A percentile compares a stretch with the other conserved stretches of the same genome.
These are phyloP conservation scores for Kurtzmaniella fragi DNA, from an alignment of 805 yeast genomes.

Conservation along the genomic window DNA sequence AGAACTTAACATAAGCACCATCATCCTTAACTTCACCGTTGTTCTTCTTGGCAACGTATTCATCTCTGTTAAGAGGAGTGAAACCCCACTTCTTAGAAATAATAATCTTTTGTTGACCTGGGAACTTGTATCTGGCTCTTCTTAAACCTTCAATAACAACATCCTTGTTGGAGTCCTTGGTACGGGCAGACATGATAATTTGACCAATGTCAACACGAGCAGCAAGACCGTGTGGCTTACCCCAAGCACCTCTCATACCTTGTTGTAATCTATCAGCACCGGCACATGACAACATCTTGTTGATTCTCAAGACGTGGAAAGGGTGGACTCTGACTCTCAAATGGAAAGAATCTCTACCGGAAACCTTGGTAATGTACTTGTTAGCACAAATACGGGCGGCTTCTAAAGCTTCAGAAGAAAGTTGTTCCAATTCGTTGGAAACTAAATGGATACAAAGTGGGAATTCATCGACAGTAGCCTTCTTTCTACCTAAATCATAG, in stretches of 20 bases:
- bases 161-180: constrained; percentile 96
- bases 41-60: constrained; percentile 89
- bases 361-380: constrained; percentile 96
- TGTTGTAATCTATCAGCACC: constrained; percentile 99
- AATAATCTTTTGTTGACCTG: constrained; percentile 99
- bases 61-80: constrained; percentile 98
- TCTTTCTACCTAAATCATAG: constrained; percentile 99
- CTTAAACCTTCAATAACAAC: constrained; percentile 98
- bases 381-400: constrained; percentile 99
- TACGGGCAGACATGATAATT: constrained; percentile 95
- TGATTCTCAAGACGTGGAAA: constrained; percentile 99
- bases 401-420: constrained; percentile 99
- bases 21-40: constrained; percentile 99
- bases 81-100: constrained; percentile 99
- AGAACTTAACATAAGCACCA: constrained; percentile 99
- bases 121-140: constrained; percentile 99
- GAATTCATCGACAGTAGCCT: constrained; percentile 98
- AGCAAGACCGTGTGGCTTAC: constrained; percentile 99
- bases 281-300: constrained; percentile 99
- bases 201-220: constrained; percentile 99
- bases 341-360: constrained; percentile 99
- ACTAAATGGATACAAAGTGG: constrained; percentile 99
- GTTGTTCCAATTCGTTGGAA: constrained; percentile 98
- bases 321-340: constrained; percentile 99
- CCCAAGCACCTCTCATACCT: constrained; percentile 99